A percentile compares a stretch with the other conserved stretches of the same genome.
Evolutionary conservation across 345 rosid species (phyloP).

Genomic region (Eutrema japonicum): DNA sequence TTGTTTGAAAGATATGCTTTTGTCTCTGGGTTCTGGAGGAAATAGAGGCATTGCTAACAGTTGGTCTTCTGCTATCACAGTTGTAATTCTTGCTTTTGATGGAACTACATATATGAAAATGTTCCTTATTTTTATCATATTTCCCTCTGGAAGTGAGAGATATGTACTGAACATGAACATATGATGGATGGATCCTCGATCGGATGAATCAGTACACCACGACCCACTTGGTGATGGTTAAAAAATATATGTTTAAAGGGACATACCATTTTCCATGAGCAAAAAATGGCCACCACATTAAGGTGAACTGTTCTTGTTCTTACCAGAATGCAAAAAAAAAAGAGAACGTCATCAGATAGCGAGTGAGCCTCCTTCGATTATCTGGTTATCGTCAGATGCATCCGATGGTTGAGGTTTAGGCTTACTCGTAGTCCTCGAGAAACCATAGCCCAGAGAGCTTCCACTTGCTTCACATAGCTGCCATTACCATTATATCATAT

Average conservation of each 20-base stretch:
- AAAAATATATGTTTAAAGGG: neutral
- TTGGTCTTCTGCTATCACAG: too few species aligned
- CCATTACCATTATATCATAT: slow-evolving; percentile 24
- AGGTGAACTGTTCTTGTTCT: slow-evolving; percentile 5
- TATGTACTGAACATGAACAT: too few species aligned
- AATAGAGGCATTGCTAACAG: too few species aligned
- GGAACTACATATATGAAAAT: too few species aligned
- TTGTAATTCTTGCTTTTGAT: too few species aligned
- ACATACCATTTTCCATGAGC: neutral
- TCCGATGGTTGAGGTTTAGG: slow-evolving; percentile 60
- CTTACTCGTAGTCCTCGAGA: slow-evolving; percentile 65
- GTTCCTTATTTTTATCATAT: too few species aligned
- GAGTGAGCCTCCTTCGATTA: slow-evolving; percentile 71
- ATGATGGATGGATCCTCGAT: too few species aligned
- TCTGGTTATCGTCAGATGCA: slow-evolving; percentile 70
- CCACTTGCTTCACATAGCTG: slow-evolving; percentile 90
- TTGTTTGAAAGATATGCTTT: too few species aligned
- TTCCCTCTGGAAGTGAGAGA: too few species aligned
- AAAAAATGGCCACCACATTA: neutral
- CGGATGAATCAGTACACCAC: neutral
- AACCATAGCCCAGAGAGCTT: slow-evolving; percentile 95
- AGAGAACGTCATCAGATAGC: slow-evolving; percentile 53
- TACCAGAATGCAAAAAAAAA: neutral
- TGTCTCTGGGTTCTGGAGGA: too few species aligned
- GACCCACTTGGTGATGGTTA: neutral